These are phyloP conservation scores for Didymella lethalis DNA, from an alignment of 2,329 filamentous ascomycete species.

Conservation along the genomic window DNA sequence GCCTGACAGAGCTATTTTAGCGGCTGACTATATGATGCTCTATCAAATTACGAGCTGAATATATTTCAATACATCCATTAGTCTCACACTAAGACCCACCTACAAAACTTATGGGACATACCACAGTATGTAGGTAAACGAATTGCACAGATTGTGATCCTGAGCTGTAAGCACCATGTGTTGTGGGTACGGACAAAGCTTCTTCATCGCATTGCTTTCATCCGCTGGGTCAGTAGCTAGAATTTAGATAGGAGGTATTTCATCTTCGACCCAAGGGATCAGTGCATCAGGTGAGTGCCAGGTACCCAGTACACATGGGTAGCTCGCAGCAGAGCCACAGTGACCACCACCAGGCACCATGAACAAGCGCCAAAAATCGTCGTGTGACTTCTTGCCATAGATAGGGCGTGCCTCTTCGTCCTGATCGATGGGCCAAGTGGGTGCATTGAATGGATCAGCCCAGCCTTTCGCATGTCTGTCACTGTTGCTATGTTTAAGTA, in stretches of 20 bases:
- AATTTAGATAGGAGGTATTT: not conserved
- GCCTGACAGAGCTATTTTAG: no score
- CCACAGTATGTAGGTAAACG: not conserved
- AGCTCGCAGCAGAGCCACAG: constrained; percentile 3
- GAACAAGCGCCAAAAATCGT: constrained; percentile 4
- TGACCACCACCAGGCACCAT: constrained; percentile 9
- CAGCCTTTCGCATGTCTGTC: not conserved
- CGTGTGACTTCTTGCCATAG: not conserved
- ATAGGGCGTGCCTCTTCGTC: not conserved
- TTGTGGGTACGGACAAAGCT: not conserved
- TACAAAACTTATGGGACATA: no score
- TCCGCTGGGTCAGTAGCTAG: not conserved
- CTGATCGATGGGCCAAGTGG: constrained; percentile 6
- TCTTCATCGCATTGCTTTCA: constrained; percentile 1
- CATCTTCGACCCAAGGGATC: constrained; percentile 1
- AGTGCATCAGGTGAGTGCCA: not conserved
- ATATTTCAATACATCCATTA: no score
- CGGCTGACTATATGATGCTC: no score
- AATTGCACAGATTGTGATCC: not conserved
- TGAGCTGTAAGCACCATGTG: not conserved
- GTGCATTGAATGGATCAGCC: constrained; percentile 4
- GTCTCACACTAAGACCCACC: no score
- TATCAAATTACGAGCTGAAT: no score
- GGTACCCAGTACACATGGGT: not conserved
- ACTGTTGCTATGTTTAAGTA: not conserved